A percentile compares a stretch with the other conserved stretches of the same genome.
These are phyloP conservation scores for Penicillium daleae DNA, from an alignment of 495 filamentous ascomycete genomes.

Conservation along the genomic window DNA sequence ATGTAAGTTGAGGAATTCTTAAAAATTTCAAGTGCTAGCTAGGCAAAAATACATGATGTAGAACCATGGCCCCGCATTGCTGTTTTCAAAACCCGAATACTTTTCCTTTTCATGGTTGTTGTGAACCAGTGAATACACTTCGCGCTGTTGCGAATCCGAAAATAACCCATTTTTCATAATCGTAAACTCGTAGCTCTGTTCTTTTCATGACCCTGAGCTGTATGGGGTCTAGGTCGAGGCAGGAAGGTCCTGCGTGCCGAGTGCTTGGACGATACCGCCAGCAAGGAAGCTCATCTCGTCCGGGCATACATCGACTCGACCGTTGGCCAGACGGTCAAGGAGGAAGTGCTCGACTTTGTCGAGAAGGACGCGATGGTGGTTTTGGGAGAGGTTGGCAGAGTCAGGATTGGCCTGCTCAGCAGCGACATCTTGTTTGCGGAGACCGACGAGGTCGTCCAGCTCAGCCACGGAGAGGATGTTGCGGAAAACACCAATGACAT, in stretches of 20 bases:
- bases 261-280: slow-evolving; percentile 43
- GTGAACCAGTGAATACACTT: slow-evolving; percentile 14
- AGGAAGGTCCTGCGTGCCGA: slow-evolving; percentile 37
- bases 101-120: slow-evolving; percentile 25
- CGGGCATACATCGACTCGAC: slow-evolving; percentile 35
- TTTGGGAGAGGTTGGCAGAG: background rate
- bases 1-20: slow-evolving; percentile 16
- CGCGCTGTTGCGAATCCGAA: slow-evolving; percentile 16
- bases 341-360: slow-evolving; percentile 44
- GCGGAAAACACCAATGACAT: slow-evolving; percentile 49
- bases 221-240: slow-evolving; percentile 9
- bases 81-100: slow-evolving; percentile 19
- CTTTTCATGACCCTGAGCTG: background rate
- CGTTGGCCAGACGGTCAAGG: slow-evolving; percentile 38
- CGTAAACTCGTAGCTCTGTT: slow-evolving; percentile 22
- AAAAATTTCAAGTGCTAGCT: slow-evolving; percentile 19
- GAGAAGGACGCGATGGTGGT: slow-evolving; percentile 27
- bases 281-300: slow-evolving; percentile 52
- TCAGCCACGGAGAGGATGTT: slow-evolving; percentile 46
- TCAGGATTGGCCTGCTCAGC: background rate
- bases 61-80: slow-evolving; percentile 7
- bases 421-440: slow-evolving; percentile 31
- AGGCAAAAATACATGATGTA: slow-evolving; percentile 16
- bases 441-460: slow-evolving; percentile 37
- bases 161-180: slow-evolving; percentile 25